These are phyloP conservation scores for Acorus calamus DNA, from an alignment of 106 monocot genomes.

Conservation along the genomic window DNA sequence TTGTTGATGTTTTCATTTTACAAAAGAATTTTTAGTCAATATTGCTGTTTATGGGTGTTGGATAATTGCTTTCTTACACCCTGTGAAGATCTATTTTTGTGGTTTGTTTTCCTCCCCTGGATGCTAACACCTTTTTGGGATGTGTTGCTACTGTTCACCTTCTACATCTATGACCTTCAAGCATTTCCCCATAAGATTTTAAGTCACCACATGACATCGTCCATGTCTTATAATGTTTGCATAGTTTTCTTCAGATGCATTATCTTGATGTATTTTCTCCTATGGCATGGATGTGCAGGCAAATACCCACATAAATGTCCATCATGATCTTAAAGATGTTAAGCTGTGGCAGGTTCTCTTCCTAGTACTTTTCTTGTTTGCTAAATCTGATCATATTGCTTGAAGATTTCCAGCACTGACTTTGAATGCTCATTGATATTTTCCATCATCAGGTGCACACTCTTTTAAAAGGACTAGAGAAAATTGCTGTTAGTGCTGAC, in stretches of 20 bases:
- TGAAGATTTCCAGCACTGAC: neutral
- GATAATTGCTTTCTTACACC: too few relatives aligned
- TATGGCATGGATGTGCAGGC: constrained; percentile 9
- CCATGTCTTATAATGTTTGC: too few relatives aligned
- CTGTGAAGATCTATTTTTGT: too few relatives aligned
- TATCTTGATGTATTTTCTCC: too few relatives aligned
- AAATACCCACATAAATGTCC: constrained; percentile 36
- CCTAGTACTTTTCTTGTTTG: neutral
- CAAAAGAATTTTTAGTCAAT: neutral
- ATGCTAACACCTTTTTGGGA: too few relatives aligned
- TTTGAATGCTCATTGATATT: neutral
- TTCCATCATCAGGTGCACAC: constrained; percentile 59
- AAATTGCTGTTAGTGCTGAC: constrained; percentile 88
- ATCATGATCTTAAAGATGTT: constrained; percentile 47
- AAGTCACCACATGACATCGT: too few relatives aligned
- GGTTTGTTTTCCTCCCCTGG: too few relatives aligned
- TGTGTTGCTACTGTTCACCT: too few relatives aligned
- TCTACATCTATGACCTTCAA: too few relatives aligned
- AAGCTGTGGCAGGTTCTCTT: constrained; percentile 93
- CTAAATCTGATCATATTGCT: neutral
- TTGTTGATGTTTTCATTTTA: too few relatives aligned
- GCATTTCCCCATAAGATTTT: too few relatives aligned
- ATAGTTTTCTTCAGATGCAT: too few relatives aligned
- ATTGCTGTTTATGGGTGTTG: neutral
- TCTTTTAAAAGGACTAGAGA: constrained; percentile 89